Evolutionary conservation across 2,329 filamentous ascomycete genomes (phyloP).

Genomic region (Fusarium concolor): DNA sequence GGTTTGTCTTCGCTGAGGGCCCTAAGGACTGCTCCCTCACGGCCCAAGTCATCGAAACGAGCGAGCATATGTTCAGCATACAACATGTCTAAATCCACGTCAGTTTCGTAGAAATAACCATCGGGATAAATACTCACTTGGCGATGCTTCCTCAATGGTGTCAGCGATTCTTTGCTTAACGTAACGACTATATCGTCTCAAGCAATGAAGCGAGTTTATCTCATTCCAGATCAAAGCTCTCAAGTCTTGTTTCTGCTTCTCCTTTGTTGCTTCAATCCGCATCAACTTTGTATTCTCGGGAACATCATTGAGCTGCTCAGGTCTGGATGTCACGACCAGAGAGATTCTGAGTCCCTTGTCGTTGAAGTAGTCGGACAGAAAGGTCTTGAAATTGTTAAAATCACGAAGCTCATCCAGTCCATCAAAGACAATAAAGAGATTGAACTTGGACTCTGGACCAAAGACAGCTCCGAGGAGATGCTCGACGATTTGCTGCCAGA

Average conservation of each 20-base stretch:
- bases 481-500: not conserved
- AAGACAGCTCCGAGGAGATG: not conserved
- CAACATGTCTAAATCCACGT: conserved; percentile 46
- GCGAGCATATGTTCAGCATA: conserved; percentile 53
- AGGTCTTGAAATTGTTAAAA: not conserved
- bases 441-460: not conserved
- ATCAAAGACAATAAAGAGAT: conserved; percentile 3
- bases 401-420: conserved; percentile 13
- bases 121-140: conserved; percentile 44
- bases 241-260: conserved; percentile 47
- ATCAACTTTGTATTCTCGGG: conserved; percentile 14
- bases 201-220: conserved; percentile 39
- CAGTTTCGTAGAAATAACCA: not conserved
- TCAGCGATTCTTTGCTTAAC: conserved; percentile 48
- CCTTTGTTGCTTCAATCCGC: conserved; percentile 40
- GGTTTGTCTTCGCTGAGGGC: conserved; percentile 44
- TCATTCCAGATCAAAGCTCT: conserved; percentile 45
- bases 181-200: conserved; percentile 46
- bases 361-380: not conserved
- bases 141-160: conserved; percentile 46
- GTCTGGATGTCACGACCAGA: conserved; percentile 44
- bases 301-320: conserved; percentile 13
- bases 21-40: conserved; percentile 50
- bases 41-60: conserved; percentile 47
- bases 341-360: conserved; percentile 35